Evolutionary conservation across 2,329 filamentous ascomycete species (phyloP), one percentile per base, ranked within the genome.

Genomic region (Boeremia exigua): DNA sequence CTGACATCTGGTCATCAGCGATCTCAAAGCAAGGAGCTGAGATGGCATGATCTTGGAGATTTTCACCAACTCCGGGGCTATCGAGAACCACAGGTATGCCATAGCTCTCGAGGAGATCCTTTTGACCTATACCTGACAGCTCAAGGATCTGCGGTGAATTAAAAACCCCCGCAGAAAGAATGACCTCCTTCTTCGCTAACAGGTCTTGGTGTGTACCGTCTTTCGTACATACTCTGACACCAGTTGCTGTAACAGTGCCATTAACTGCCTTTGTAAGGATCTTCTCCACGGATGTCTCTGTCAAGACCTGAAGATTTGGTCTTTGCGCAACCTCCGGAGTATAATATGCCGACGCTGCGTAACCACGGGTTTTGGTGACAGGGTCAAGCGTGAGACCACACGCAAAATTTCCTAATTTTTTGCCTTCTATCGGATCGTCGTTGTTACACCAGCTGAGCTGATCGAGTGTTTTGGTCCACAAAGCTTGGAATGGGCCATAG

Each of bases 371-470:
- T 45, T 62, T 53, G 2, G 55, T 63, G 11, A 44, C 23, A 11
- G 54, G 3, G 27, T 61, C 42, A 8, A 58, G 38, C 8, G 60
- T 54, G 6, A 64, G 36, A 47, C 74, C 14, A 50, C 72, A 70
- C 36, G 72, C 79, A 76, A 77, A 80, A 7, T 66, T 72, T 0
- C 79, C 79, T 8, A 72, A 65, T 52, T 80, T 79, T 2, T 66
- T 72, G 0, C 79, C 79, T 0, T 72, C 67, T 17, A 80, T 70
- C 37, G 75, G 75, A 19, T 71, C 70, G 4, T 25, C 33, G 3
- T 48, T 58, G 42, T 56, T 51, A 15, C 37, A 38, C 17, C 57
- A 61, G 2, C 59, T 54, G 3, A 64, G 43, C 10, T 44, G 53
- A 6, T 48, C 37, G 2, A 62, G 45, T 3, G 53, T 56, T 12